Evolutionary conservation across 2,329 filamentous ascomycete genomes (phyloP).

Genomic region (Lizonia empirigonia): DNA sequence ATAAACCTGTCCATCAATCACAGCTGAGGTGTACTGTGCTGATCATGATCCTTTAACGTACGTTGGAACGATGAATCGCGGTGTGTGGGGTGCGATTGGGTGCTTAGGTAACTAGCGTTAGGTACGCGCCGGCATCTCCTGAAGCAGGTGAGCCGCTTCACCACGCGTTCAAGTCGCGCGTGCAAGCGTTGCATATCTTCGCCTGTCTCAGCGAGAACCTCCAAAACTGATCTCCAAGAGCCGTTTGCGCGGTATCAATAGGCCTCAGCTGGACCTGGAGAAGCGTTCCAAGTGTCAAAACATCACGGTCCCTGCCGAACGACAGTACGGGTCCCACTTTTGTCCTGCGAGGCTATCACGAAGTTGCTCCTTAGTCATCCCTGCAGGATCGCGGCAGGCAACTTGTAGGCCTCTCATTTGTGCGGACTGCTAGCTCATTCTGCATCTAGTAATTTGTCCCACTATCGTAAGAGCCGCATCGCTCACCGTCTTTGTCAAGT

Average conservation of each 20-base stretch:
- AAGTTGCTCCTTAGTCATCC: background rate
- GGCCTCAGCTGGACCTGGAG: constrained; percentile 1
- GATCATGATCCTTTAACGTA: constrained; percentile 12
- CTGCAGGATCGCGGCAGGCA: background rate
- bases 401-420: constrained; percentile 12
- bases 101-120: constrained; percentile 13
- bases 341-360: constrained; percentile 2
- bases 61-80: constrained; percentile 4
- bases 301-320: constrained; percentile 12
- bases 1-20: constrained; percentile 12
- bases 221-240: constrained; percentile 1
- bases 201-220: constrained; percentile 8
- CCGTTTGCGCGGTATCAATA: constrained; percentile 7
- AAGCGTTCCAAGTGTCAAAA: constrained; percentile 1
- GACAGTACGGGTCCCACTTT: constrained; percentile 11
- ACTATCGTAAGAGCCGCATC: constrained; percentile 14
- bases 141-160: constrained; percentile 6
- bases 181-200: constrained; percentile 13
- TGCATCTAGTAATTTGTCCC: constrained; percentile 11
- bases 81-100: constrained; percentile 3
- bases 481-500: constrained; percentile 20
- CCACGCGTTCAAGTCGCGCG: background rate
- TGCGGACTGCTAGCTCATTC: constrained; percentile 5
- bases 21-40: constrained; percentile 5
- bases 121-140: constrained; percentile 9